Evolutionary conservation across 202 grass and related monocot species (phyloP), one percentile per base, ranked within the genome.

Genomic region (Zoysia matrella): DNA sequence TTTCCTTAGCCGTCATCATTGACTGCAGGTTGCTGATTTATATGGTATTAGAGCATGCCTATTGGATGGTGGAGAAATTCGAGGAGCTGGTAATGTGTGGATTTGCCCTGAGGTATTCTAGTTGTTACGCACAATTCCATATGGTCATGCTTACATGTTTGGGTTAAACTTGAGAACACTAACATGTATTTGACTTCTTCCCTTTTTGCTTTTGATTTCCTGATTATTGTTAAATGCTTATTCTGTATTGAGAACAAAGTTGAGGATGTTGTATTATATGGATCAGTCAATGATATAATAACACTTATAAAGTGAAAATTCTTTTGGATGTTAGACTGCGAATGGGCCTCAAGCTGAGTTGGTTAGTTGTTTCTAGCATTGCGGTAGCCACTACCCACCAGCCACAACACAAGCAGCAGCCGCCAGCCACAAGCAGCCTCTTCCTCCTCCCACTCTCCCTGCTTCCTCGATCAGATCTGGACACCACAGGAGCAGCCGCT

Each of bases 31-130:
- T 74, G 95, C 87, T 75, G 95, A 98, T 76, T 86, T 98, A 30
- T 98, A 98, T 92, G 95, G 95, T 75, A 98, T 98, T 65, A 93
- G 95, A 89, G 92, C 92, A 85, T 91, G 90, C 83, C 90, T 98
- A 72, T 88, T 98, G 80, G 92, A 95, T 84, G 95, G 89, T 67
- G 92, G 95, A 76, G 95, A 98, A 89, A 98, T 98, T 82, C 91
- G 95, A 79, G 95, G 95, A 51, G 95, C 95, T 89, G 95, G 95
- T 84, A 98, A 93, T 82, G 92, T 78, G 76, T 98, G 92, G 92
- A 87, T 98, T 89, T 98, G 95, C 81, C 89, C 90, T 71, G 92
- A 98, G 92, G 95, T 98, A 91, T 63, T 89, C 2, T 3, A 56
- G 69, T 85, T 79, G 62, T 53, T 82, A 73, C 53, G 12, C 65